Evolutionary conservation across 2,329 filamentous ascomycete species (phyloP).

Genomic region (Apiospora malaysiana): DNA sequence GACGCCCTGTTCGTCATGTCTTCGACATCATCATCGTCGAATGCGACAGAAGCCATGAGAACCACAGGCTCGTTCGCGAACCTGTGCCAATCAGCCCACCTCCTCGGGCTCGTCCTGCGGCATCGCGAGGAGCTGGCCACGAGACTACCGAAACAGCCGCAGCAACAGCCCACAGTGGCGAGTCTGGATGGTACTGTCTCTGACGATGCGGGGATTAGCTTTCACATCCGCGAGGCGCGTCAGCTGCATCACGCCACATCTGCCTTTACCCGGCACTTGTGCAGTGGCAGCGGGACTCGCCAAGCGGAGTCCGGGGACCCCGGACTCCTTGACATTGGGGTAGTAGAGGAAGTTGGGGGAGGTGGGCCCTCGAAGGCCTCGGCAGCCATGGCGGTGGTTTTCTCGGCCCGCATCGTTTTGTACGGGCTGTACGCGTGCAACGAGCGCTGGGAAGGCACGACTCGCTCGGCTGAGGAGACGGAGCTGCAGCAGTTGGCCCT

Average conservation of each 20-base stretch:
- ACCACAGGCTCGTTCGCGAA: slow-evolving; percentile 37
- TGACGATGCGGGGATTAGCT: slow-evolving; percentile 16
- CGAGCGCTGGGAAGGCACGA: slow-evolving; percentile 26
- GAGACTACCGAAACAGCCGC: background rate
- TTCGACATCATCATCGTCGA: background rate
- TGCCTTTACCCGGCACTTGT: slow-evolving; percentile 27
- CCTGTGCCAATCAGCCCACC: slow-evolving; percentile 40
- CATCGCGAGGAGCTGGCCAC: slow-evolving; percentile 29
- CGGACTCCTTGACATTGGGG: background rate
- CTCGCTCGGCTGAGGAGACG: slow-evolving; percentile 29
- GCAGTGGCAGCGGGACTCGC: background rate
- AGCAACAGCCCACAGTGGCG: background rate
- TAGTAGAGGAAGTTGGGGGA: background rate
- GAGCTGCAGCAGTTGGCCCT: slow-evolving; percentile 28
- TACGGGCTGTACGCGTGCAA: slow-evolving; percentile 30
- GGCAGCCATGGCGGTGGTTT: slow-evolving; percentile 23
- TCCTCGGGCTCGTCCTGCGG: slow-evolving; percentile 38
- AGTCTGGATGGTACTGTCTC: background rate
- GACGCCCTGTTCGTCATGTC: slow-evolving; percentile 32
- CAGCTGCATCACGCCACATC: slow-evolving; percentile 29
- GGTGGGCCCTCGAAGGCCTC: background rate
- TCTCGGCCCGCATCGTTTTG: slow-evolving; percentile 28
- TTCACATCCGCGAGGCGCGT: slow-evolving; percentile 28
- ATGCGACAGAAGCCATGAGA: background rate
- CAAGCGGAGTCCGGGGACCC: background rate